Evolutionary conservation across 192 early-diverging fungal species (phyloP).

Genomic region (Mortierella antarctica): DNA sequence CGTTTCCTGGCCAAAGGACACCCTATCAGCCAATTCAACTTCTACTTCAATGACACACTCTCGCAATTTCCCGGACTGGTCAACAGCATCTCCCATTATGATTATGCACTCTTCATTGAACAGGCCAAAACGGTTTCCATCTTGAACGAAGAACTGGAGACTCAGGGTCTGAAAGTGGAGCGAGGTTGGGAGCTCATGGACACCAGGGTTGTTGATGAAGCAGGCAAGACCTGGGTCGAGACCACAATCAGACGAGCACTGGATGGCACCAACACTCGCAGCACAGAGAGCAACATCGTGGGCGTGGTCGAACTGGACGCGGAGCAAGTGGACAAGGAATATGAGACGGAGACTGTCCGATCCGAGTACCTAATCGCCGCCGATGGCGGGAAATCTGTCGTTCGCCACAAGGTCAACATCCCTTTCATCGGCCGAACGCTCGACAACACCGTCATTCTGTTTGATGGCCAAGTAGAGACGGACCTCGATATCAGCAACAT

Average conservation of each 20-base stretch:
- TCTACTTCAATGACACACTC: constrained; percentile 29
- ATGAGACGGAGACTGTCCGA: constrained; percentile 16
- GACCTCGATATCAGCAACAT: constrained; percentile 19
- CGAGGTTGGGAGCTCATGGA: constrained; percentile 48
- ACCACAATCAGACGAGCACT: constrained; percentile 36
- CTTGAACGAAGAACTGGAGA: constrained; percentile 28
- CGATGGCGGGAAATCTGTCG: constrained; percentile 47
- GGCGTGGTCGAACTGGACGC: constrained; percentile 34
- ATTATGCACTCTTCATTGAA: constrained; percentile 44
- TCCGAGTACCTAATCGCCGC: constrained; percentile 44
- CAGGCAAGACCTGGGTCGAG: constrained; percentile 20
- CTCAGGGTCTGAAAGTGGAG: constrained; percentile 17
- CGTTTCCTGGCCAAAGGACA: constrained; percentile 28
- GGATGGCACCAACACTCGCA: constrained; percentile 20
- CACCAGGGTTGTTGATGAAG: constrained; percentile 34
- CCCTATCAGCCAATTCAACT: constrained; percentile 32
- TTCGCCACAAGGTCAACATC: constrained; percentile 47
- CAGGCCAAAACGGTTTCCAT: constrained; percentile 33
- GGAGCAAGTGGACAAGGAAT: constrained; percentile 23
- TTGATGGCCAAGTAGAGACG: constrained; percentile 33
- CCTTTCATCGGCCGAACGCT: constrained; percentile 31
- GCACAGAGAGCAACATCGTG: constrained; percentile 29
- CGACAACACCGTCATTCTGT: constrained; percentile 35
- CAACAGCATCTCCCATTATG: constrained; percentile 44
- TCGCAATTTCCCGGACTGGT: constrained; percentile 18